Evolutionary conservation across 2,329 filamentous ascomycete species (phyloP).

Genomic region (Teratosphaeria destructans): DNA sequence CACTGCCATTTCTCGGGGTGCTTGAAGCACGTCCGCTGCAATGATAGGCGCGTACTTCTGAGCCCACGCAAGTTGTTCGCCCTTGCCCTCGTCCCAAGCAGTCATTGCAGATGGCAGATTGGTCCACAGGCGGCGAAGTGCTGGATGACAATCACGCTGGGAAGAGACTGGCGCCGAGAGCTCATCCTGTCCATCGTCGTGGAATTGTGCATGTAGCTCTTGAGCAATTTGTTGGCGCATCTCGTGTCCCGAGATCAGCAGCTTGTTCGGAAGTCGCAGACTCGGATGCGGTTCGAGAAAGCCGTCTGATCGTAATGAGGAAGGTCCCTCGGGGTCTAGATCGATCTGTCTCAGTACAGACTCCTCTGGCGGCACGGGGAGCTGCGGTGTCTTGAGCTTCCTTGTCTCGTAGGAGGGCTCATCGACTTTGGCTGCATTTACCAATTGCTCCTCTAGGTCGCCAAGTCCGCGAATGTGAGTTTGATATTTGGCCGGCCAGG

Average conservation of each 20-base stretch:
- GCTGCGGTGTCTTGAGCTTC: slow-evolving; percentile 26
- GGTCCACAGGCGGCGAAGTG: slow-evolving; percentile 49
- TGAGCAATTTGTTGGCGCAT: slow-evolving; percentile 27
- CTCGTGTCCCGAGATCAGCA: slow-evolving; percentile 25
- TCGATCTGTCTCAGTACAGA: slow-evolving; percentile 12
- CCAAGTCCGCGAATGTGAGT: slow-evolving; percentile 49
- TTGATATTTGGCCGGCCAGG: slow-evolving; percentile 61
- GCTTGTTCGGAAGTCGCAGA: slow-evolving; percentile 20
- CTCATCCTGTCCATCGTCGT: slow-evolving; percentile 7
- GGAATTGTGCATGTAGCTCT: slow-evolving; percentile 18
- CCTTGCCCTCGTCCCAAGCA: slow-evolving; percentile 69
- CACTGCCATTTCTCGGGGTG: slow-evolving; percentile 56
- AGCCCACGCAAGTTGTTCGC: slow-evolving; percentile 63
- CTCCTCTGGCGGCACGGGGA: slow-evolving; percentile 14
- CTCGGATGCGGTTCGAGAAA: slow-evolving; percentile 23
- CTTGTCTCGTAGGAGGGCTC: slow-evolving; percentile 9
- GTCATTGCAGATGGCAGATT: slow-evolving; percentile 54
- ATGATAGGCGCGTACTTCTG: slow-evolving; percentile 72
- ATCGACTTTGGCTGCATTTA: not conserved
- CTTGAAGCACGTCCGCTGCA: slow-evolving; percentile 65
- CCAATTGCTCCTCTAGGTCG: not conserved
- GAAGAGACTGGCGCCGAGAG: slow-evolving; percentile 6
- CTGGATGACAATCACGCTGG: slow-evolving; percentile 39
- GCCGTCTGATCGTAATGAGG: slow-evolving; percentile 17
- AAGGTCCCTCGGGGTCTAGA: slow-evolving; percentile 13